phyloP scores from a whole-genome alignment of 345 rosid genomes.

The Populus nigra region DNA sequence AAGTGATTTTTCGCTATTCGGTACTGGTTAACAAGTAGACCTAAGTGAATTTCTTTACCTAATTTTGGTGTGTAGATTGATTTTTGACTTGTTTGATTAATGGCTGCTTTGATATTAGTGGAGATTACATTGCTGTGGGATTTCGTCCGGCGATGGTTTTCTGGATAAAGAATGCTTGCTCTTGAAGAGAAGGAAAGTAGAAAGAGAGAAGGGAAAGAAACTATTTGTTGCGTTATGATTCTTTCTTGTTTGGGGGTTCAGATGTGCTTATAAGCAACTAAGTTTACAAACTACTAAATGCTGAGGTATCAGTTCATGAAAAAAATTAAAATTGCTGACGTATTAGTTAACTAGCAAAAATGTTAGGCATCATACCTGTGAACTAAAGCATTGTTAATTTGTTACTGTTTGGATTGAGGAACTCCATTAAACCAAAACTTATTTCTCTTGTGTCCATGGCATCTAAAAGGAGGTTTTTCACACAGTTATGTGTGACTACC shows the following conservation, averaged over 20 bases:
- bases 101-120: not conserved
- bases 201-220: not conserved
- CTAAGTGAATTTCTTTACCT: not conserved
- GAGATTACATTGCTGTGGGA: not conserved
- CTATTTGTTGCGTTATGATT: not conserved
- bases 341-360: not conserved
- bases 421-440: not conserved
- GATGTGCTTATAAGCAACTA: not conserved
- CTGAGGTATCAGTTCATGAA: not conserved
- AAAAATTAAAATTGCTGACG: not conserved
- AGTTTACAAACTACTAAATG: not conserved
- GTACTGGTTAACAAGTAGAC: not conserved
- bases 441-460: not conserved
- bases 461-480: not conserved
- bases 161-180: not conserved
- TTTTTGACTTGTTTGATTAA: not conserved
- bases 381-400: not conserved
- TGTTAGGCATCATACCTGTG: not conserved
- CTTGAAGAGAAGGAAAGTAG: not conserved
- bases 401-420: not conserved
- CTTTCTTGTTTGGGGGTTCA: not conserved
- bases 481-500: not conserved
- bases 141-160: not conserved
- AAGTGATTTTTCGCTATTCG: not conserved
- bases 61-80: not conserved